phyloP scores from a whole-genome alignment of 768 basidiomycete species.

The Russula ochroleuca region DNA sequence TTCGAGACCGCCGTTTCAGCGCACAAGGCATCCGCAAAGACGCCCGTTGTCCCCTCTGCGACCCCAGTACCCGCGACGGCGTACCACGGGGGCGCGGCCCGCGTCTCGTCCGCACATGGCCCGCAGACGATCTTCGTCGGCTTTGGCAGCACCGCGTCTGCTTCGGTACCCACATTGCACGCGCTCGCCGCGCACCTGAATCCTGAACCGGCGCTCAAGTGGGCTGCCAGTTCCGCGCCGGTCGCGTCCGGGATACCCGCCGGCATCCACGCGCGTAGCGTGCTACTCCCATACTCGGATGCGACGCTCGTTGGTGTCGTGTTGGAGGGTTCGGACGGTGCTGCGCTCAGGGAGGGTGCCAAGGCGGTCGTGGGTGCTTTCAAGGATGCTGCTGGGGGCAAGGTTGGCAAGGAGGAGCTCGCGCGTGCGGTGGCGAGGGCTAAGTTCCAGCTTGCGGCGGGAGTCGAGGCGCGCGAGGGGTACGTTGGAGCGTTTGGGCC shows the following conservation, averaged over 20 bases:
- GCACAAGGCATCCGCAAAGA: constrained; percentile 34
- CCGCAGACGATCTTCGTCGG: constrained; percentile 82
- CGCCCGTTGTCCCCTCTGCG: constrained; percentile 39
- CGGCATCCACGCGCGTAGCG: constrained; percentile 61
- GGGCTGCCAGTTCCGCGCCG: constrained; percentile 71
- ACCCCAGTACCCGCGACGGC: constrained; percentile 39
- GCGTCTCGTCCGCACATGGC: constrained; percentile 56
- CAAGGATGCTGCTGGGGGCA: constrained; percentile 43
- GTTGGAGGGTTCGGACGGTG: constrained; percentile 61
- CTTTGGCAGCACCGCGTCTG: constrained; percentile 66
- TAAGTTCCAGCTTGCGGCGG: constrained; percentile 73
- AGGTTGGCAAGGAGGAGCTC: constrained; percentile 61
- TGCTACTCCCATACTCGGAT: constrained; percentile 88
- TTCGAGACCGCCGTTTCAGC: constrained; percentile 70
- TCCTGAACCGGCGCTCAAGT: constrained; percentile 78
- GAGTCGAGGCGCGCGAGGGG: constrained; percentile 66
- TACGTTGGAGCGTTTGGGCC: constrained; percentile 53
- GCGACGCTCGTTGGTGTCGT: constrained; percentile 82
- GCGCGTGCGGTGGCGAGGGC: constrained; percentile 83
- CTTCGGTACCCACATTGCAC: constrained; percentile 65
- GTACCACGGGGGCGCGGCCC: constrained; percentile 86
- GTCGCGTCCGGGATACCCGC: constrained; percentile 56
- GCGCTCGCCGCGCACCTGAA: constrained; percentile 79
- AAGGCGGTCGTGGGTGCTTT: constrained; percentile 65
- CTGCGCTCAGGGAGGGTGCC: constrained; percentile 62